phyloP scores from a whole-genome alignment of 2,329 filamentous ascomycete genomes.

The Claviceps lovelessii region DNA sequence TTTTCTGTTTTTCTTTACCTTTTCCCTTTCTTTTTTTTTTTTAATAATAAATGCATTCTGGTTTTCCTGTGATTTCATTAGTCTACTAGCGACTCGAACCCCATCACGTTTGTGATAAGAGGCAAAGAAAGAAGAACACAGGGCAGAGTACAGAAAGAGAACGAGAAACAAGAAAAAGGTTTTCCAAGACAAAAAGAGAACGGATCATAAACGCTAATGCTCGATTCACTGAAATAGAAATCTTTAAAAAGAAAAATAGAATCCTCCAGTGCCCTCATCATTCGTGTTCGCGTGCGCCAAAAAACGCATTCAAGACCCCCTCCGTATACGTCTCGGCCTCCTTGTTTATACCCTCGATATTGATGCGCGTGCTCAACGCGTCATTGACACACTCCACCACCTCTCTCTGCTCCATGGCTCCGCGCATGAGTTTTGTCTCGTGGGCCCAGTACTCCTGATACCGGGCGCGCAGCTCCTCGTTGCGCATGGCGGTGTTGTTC shows the following conservation, averaged over 20 bases:
- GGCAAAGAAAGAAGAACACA: no score
- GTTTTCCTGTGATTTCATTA: not conserved
- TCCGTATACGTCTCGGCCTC: constrained; percentile 51
- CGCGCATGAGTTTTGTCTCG: constrained; percentile 57
- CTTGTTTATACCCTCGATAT: constrained; percentile 44
- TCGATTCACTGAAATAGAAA: no score
- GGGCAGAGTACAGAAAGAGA: no score
- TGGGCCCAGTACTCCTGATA: constrained; percentile 66
- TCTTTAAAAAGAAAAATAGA: not conserved
- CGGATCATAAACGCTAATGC: no score
- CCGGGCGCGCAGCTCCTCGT: constrained; percentile 52
- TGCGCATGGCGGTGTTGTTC: constrained; percentile 64
- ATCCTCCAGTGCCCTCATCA: not conserved
- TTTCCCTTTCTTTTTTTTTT: no score
- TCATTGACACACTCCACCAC: constrained; percentile 58
- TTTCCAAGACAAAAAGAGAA: no score
- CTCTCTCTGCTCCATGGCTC: constrained; percentile 66
- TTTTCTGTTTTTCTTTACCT: no score
- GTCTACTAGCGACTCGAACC: no score
- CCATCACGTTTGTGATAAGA: no score
- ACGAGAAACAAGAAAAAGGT: no score
- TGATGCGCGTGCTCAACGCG: constrained; percentile 48
- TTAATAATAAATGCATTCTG: not conserved
- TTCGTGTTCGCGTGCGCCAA: constrained; percentile 4
- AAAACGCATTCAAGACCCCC: constrained; percentile 23